These are phyloP conservation scores for Vinca minor DNA, from an alignment of 257 asterid species.

Conservation along the genomic window DNA sequence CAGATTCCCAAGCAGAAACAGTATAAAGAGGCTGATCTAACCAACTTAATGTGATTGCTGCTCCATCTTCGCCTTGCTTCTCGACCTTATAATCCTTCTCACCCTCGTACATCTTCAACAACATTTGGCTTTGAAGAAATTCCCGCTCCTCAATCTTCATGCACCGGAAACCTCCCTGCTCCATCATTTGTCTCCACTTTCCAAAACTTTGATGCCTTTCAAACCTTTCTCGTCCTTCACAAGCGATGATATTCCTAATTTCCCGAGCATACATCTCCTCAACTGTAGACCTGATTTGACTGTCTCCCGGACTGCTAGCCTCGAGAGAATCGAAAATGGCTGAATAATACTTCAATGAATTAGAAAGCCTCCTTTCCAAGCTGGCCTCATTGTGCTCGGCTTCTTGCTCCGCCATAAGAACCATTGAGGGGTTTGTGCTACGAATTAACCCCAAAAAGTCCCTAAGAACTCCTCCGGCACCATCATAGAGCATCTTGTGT, in stretches of 20 bases:
- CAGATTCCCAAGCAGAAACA: slow-evolving; percentile 55
- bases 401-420: slow-evolving; percentile 83
- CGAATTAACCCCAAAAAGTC: slow-evolving; percentile 65
- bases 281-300: slow-evolving; percentile 49
- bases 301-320: slow-evolving; percentile 43
- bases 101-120: slow-evolving; percentile 61
- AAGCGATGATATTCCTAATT: slow-evolving; percentile 56
- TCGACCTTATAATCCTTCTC: slow-evolving; percentile 39
- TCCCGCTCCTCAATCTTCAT: slow-evolving; percentile 51
- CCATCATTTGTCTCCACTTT: slow-evolving; percentile 63
- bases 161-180: slow-evolving; percentile 53
- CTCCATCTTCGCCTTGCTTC: slow-evolving; percentile 32
- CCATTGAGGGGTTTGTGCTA: slow-evolving; percentile 62
- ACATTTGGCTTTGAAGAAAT: slow-evolving; percentile 58
- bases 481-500: slow-evolving; percentile 70
- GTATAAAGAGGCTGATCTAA: slow-evolving; percentile 71
- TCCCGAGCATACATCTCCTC: slow-evolving; percentile 77
- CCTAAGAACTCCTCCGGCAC: slow-evolving; percentile 37
- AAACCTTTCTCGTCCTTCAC: slow-evolving; percentile 70
- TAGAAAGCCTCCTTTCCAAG: slow-evolving; percentile 48
- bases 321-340: slow-evolving; percentile 73
- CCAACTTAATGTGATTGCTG: slow-evolving; percentile 56
- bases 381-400: slow-evolving; percentile 48
- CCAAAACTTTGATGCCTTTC: slow-evolving; percentile 64
- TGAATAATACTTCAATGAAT: slow-evolving; percentile 58